Evolutionary conservation across 371 early-diverging fungal genomes (phyloP).

Genomic region (Syncephalastrum sp.): DNA sequence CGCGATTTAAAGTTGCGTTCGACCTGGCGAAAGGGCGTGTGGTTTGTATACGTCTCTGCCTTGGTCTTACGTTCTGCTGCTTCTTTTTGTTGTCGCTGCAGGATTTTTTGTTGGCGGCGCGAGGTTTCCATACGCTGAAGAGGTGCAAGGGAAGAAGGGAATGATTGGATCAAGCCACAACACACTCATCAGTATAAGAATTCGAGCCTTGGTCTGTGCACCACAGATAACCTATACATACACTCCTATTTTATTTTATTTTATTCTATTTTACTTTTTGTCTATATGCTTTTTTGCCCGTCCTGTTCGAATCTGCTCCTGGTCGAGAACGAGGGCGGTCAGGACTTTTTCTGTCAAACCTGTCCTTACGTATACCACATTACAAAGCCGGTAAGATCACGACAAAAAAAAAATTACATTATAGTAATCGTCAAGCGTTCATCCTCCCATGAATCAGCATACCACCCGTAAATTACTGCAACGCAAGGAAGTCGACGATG

Average conservation of each 20-base stretch:
- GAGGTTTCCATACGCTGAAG: slow-evolving; percentile 9
- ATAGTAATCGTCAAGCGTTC: no score
- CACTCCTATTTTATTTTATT: no score
- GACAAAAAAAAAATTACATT: no score
- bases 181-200: no score
- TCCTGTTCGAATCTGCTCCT: slow-evolving; percentile 82
- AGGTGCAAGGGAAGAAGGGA: no score
- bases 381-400: slow-evolving; percentile 41
- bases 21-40: slow-evolving; percentile 75
- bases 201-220: no score
- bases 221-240: no score
- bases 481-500: slow-evolving; percentile 91
- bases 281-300: slow-evolving; percentile 85
- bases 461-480: slow-evolving; percentile 61
- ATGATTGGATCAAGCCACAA: no score
- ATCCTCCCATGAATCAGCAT: slow-evolving; percentile 32
- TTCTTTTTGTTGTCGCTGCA: slow-evolving; percentile 28
- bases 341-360: slow-evolving; percentile 83
- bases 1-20: slow-evolving; percentile 73
- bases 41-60: slow-evolving; percentile 43
- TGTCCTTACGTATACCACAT: slow-evolving; percentile 87
- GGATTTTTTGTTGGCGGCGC: slow-evolving; percentile 44
- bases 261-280: background rate
- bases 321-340: slow-evolving; percentile 65
- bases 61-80: slow-evolving; percentile 25